Evolutionary conservation across 2,329 filamentous ascomycete species (phyloP).

Genomic region (Neofusicoccum laricinum): DNA sequence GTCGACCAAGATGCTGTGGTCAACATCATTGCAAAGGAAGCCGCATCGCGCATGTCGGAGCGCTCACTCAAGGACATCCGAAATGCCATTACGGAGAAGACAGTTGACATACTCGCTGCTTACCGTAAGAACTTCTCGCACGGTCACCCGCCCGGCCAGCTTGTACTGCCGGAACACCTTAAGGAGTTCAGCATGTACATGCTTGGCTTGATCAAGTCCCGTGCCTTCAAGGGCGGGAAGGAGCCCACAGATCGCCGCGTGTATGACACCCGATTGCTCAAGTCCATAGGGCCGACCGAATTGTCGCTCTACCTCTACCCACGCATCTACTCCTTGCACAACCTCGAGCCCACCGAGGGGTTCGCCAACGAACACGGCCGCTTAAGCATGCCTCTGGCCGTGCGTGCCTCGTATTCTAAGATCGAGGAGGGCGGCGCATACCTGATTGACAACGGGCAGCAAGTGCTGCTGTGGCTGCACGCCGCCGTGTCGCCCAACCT

Average conservation of each 20-base stretch:
- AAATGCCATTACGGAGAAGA: slow-evolving; percentile 79
- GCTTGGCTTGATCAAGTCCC: slow-evolving; percentile 81
- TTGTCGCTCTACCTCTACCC: slow-evolving; percentile 92
- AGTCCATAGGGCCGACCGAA: slow-evolving; percentile 81
- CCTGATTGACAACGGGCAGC: slow-evolving; percentile 91
- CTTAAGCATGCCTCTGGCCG: slow-evolving; percentile 73
- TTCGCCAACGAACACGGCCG: slow-evolving; percentile 93
- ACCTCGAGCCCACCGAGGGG: slow-evolving; percentile 80
- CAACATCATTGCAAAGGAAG: slow-evolving; percentile 86
- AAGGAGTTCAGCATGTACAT: slow-evolving; percentile 98
- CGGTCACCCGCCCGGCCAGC: slow-evolving; percentile 81
- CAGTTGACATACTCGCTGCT: slow-evolving; percentile 84
- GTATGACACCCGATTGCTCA: slow-evolving; percentile 87
- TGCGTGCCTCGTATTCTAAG: slow-evolving; percentile 80
- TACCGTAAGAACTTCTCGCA: slow-evolving; percentile 93
- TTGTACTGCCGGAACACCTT: slow-evolving; percentile 91
- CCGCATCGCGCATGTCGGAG: slow-evolving; percentile 78
- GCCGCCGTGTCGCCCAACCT: slow-evolving; percentile 89
- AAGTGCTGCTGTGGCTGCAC: slow-evolving; percentile 89
- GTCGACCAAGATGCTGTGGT: slow-evolving; percentile 95
- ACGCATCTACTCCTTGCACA: slow-evolving; percentile 87
- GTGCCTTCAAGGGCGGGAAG: slow-evolving; percentile 87
- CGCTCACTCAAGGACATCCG: slow-evolving; percentile 80
- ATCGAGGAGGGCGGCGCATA: slow-evolving; percentile 94
- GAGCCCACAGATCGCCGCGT: slow-evolving; percentile 89